Evolutionary conservation across 2,329 filamentous ascomycete genomes (phyloP).

Genomic region (Talaromyces amestolkiae): DNA sequence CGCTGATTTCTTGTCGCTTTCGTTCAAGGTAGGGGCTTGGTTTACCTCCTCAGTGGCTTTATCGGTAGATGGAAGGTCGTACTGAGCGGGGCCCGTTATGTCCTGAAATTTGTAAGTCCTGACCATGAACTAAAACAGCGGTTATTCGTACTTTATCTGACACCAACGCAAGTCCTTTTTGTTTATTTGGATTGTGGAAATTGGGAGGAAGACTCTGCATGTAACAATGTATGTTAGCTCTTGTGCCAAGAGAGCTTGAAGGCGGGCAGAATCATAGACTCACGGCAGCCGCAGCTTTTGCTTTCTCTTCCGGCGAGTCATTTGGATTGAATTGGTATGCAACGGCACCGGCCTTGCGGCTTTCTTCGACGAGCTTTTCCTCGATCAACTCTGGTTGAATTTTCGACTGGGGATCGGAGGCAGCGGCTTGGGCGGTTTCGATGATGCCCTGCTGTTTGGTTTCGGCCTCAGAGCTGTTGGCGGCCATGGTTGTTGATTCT

Average conservation of each 20-base stretch:
- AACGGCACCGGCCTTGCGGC: conserved; percentile 71
- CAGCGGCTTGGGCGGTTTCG: conserved; percentile 62
- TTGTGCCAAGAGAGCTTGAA: neutral
- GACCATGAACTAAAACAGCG: neutral
- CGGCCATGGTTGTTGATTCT: conserved; percentile 10
- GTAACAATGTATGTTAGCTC: neutral
- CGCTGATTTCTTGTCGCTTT: conserved; percentile 50
- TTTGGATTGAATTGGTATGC: conserved; percentile 87
- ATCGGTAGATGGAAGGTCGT: conserved; percentile 73
- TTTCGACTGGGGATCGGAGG: conserved; percentile 60
- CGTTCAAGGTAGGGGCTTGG: conserved; percentile 50
- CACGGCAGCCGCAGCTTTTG: conserved; percentile 73
- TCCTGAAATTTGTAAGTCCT: conserved; percentile 45
- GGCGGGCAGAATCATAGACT: conserved; percentile 29
- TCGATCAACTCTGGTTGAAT: conserved; percentile 71
- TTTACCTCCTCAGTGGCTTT: conserved; percentile 58
- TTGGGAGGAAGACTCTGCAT: conserved; percentile 61
- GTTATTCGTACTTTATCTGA: conserved; percentile 64
- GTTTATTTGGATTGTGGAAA: conserved; percentile 54
- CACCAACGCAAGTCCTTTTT: conserved; percentile 54
- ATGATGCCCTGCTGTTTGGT: conserved; percentile 78
- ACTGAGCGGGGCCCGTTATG: conserved; percentile 64
- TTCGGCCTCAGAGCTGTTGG: conserved; percentile 51
- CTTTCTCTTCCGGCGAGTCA: conserved; percentile 80
- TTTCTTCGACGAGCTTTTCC: conserved; percentile 71